Percentiles rank a stretch among this genome's conserved stretches.
These are phyloP conservation scores for Polyporus tsugae DNA, from an alignment of 1,284 basidiomycete genomes.

Conservation along the genomic window DNA sequence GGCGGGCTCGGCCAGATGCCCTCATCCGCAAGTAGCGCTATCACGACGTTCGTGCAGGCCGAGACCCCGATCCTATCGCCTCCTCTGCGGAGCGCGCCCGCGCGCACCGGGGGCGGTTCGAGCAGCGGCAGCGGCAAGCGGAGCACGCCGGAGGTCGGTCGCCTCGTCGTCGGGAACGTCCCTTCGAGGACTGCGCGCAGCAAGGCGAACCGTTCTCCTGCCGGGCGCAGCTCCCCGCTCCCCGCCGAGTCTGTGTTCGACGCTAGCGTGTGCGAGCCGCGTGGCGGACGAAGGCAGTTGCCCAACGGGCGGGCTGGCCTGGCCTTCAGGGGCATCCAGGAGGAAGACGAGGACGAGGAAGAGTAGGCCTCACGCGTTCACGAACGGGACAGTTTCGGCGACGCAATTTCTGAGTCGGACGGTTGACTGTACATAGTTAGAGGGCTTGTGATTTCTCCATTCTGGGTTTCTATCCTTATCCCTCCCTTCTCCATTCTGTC, in stretches of 20 bases:
- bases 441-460: constrained; percentile 6
- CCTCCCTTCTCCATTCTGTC: constrained; percentile 11
- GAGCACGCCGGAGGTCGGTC: constrained; percentile 38
- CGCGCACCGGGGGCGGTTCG: constrained; percentile 18
- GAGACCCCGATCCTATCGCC: constrained; percentile 37
- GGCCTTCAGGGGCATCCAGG: constrained; percentile 74
- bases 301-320: constrained; percentile 67
- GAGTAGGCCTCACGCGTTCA: constrained; percentile 42
- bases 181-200: constrained; percentile 36
- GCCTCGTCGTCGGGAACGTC: constrained; percentile 34
- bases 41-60: constrained; percentile 32
- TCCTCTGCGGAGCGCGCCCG: constrained; percentile 29
- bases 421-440: constrained; percentile 27
- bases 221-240: constrained; percentile 63
- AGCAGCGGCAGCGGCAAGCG: constrained; percentile 20
- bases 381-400: not conserved
- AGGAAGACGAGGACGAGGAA: constrained; percentile 81
- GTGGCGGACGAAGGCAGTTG: constrained; percentile 64
- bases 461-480: constrained; percentile 10
- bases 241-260: constrained; percentile 60
- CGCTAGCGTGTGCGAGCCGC: constrained; percentile 54
- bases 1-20: constrained; percentile 81
- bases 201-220: constrained; percentile 65
- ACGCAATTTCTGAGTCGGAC: constrained; percentile 12
- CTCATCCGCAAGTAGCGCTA: constrained; percentile 43